phyloP scores from a whole-genome alignment of 1,139 yeast genomes.

The Chernovozyma sophiae-reginae region DNA sequence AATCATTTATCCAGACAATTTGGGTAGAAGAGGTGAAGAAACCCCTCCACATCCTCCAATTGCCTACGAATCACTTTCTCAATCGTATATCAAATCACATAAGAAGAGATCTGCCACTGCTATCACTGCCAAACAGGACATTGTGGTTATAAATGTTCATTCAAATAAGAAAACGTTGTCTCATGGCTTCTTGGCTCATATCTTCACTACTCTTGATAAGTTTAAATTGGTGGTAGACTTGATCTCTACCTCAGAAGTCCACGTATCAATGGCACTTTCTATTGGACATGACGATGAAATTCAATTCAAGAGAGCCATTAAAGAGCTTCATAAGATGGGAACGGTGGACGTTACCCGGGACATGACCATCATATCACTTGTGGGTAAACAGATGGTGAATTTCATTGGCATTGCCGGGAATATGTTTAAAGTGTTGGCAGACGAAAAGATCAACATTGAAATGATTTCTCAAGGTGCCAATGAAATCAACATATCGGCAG shows the following conservation, averaged over 20 bases:
- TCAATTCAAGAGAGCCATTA: slow-evolving; percentile 63
- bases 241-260: slow-evolving; percentile 95
- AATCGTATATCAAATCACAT: slow-evolving; percentile 41
- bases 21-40: slow-evolving; percentile 76
- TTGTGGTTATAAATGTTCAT: slow-evolving; percentile 87
- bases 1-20: slow-evolving; percentile 84
- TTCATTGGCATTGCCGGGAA: slow-evolving; percentile 95
- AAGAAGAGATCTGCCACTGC: slow-evolving; percentile 88
- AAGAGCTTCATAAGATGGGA: slow-evolving; percentile 76
- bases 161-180: slow-evolving; percentile 89
- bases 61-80: slow-evolving; percentile 52
- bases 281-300: slow-evolving; percentile 61
- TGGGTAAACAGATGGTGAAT: slow-evolving; percentile 96
- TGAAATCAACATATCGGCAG: slow-evolving; percentile 94
- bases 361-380: slow-evolving; percentile 88
- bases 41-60: slow-evolving; percentile 97
- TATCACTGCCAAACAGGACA: slow-evolving; percentile 89
- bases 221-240: slow-evolving; percentile 88
- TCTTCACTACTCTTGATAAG: slow-evolving; percentile 81
- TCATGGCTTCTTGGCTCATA: slow-evolving; percentile 91
- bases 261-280: slow-evolving; percentile 95
- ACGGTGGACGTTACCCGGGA: slow-evolving; percentile 82
- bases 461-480: slow-evolving; percentile 99
- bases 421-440: slow-evolving; percentile 93
- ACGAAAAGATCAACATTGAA: slow-evolving; percentile 87